Evolutionary conservation across 805 yeast genomes (phyloP), one percentile per base, ranked within the genome.

Genomic region (Teunomyces stri): DNA sequence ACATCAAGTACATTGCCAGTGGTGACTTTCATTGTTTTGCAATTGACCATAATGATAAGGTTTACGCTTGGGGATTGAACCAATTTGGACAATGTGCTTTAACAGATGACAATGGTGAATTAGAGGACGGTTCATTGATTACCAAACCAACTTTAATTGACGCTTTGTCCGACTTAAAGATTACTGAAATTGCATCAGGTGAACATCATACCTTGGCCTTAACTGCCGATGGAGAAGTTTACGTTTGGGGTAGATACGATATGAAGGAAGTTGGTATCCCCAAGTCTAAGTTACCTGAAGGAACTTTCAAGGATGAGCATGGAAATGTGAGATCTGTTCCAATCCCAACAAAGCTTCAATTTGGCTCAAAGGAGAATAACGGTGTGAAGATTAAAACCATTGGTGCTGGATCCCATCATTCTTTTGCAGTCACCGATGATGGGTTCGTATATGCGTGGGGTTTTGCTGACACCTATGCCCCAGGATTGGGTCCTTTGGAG

Each of bases 11-110:
- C 59, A 82, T 94, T 56, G 92, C 96, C 3, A 82, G 92, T 50
- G 99, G 99, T 43, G 98, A 92, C 61, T 94, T 85, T 67, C 98
- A 91, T 63, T 87, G 96, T 55, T 94, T 94, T 74, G 99, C 99
- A 4, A 79, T 94, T 51, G 86, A 87, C 50, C 71, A 75, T 11
- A 79, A 81, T 31, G 89, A 86, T 36, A 76, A 76, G 30, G 89
- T 94, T 1, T 78, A 78, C 52, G 78, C 94, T 7, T 94, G 99
- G 99, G 99, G 99, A 6, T 76, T 94, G 59, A 94, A 94, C 64
- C 97, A 94, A 68, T 94, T 81, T 62, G 98, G 98, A 18, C 99
- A 94, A 70, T 89, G 97, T 74, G 98, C 96, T 48, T 57, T 71
- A 42, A 72, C 76, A 2, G 68, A 70, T 42, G 74, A 84, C 20